A percentile compares a stretch with the other conserved stretches of the same genome.
phyloP scores from a whole-genome alignment of 2,329 filamentous ascomycete genomes.

The Neonectria faginata region DNA sequence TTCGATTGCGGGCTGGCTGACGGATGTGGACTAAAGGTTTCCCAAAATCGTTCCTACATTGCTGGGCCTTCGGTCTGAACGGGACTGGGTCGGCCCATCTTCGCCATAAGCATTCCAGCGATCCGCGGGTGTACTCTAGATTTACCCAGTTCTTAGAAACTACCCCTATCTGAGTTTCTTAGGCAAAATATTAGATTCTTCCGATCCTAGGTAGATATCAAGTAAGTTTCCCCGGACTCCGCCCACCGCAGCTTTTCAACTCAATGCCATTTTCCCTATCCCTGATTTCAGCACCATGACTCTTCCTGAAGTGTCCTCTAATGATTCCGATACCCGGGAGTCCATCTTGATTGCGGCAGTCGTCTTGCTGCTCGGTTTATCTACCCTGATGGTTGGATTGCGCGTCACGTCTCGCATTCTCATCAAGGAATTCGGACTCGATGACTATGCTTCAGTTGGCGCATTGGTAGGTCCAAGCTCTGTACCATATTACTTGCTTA shows the following conservation, averaged over 20 bases:
- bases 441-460: constrained; percentile 29
- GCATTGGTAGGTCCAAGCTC: constrained; percentile 12
- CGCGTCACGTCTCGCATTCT: constrained; percentile 28
- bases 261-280: no score
- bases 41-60: neutral
- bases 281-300: neutral
- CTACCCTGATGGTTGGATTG: constrained; percentile 21
- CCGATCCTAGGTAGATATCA: neutral
- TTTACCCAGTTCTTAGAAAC: neutral
- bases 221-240: neutral
- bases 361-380: neutral
- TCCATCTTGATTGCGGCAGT: constrained; percentile 19
- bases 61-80: neutral
- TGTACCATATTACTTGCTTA: neutral
- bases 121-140: neutral
- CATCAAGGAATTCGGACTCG: constrained; percentile 11
- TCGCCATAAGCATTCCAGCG: neutral
- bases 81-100: neutral
- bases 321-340: neutral
- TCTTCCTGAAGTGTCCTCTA: neutral
- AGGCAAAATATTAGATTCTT: neutral
- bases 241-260: no score
- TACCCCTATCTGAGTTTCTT: neutral
- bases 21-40: neutral
- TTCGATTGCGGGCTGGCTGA: neutral